Evolutionary conservation across 805 yeast species (phyloP).

Genomic region (Pichia membranifaciens): DNA sequence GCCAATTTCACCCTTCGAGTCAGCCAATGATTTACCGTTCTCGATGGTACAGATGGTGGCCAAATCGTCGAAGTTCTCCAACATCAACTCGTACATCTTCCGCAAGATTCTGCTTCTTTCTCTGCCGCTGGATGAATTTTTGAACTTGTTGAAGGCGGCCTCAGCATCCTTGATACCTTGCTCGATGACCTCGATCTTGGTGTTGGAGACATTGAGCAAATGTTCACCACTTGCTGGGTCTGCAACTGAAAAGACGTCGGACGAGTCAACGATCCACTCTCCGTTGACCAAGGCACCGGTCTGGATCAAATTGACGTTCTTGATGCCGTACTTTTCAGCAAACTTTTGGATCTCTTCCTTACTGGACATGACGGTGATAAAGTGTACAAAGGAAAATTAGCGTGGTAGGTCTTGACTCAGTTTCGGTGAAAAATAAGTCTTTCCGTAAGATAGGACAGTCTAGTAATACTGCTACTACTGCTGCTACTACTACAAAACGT

Average conservation of each 20-base stretch:
- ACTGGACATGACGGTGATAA: conserved; percentile 22
- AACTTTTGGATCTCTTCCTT: conserved; percentile 21
- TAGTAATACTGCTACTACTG: no score
- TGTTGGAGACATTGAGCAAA: conserved; percentile 51
- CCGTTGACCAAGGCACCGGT: conserved; percentile 70
- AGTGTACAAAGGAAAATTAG: no score
- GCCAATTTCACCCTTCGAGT: conserved; percentile 63
- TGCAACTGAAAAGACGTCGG: conserved; percentile 51
- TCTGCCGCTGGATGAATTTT: conserved; percentile 48
- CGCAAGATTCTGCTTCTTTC: conserved; percentile 48
- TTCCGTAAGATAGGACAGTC: no score
- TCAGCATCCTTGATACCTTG: conserved; percentile 64
- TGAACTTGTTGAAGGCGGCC: conserved; percentile 60
- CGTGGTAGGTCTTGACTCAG: no score
- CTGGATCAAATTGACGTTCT: conserved; percentile 46
- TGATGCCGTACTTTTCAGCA: conserved; percentile 30
- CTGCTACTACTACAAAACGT: no score
- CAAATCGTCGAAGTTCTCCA: conserved; percentile 54
- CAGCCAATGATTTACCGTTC: conserved; percentile 67
- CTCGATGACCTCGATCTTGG: conserved; percentile 41
- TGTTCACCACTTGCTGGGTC: conserved; percentile 68
- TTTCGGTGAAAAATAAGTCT: no score
- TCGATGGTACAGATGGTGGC: conserved; percentile 68
- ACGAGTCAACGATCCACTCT: conserved; percentile 49
- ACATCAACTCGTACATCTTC: conserved; percentile 65